phyloP scores from a whole-genome alignment of 257 asterid species.

The Fraxinus anomala region DNA sequence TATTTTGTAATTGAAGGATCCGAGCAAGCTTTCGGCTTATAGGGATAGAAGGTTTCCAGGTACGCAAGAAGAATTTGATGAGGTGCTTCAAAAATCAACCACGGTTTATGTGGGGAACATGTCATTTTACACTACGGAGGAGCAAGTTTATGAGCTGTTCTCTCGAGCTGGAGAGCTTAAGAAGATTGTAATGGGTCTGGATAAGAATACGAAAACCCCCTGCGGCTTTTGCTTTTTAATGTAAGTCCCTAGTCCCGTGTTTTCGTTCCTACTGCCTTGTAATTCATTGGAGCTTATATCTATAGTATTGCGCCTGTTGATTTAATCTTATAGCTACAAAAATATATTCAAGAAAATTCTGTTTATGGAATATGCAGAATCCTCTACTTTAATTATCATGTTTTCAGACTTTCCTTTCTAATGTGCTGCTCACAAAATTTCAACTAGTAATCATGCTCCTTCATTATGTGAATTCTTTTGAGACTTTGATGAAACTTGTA shows the following conservation, averaged over 20 bases:
- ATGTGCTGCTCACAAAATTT: too few species aligned
- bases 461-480: too few species aligned
- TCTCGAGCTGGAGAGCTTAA: slow-evolving; percentile 89
- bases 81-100: slow-evolving; percentile 63
- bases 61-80: slow-evolving; percentile 88
- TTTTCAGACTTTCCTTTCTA: too few species aligned
- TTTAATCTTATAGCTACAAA: background rate
- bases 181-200: slow-evolving; percentile 93
- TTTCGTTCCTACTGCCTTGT: background rate
- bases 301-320: too few species aligned
- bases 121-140: slow-evolving; percentile 97
- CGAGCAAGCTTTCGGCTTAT: slow-evolving; percentile 77
- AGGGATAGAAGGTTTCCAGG: slow-evolving; percentile 94
- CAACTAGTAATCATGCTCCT: too few species aligned
- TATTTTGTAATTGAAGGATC: slow-evolving; percentile 49
- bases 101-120: slow-evolving; percentile 85
- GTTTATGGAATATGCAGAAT: too few species aligned
- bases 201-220: slow-evolving; percentile 87
- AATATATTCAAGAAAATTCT: too few species aligned
- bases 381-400: too few species aligned
- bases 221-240: slow-evolving; percentile 93
- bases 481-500: too few species aligned
- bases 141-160: slow-evolving; percentile 92
- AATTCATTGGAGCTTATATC: background rate
- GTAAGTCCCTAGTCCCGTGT: slow-evolving; percentile 43